phyloP scores from a whole-genome alignment of 1,284 basidiomycete genomes.

The Hemileia vastatrix region DNA sequence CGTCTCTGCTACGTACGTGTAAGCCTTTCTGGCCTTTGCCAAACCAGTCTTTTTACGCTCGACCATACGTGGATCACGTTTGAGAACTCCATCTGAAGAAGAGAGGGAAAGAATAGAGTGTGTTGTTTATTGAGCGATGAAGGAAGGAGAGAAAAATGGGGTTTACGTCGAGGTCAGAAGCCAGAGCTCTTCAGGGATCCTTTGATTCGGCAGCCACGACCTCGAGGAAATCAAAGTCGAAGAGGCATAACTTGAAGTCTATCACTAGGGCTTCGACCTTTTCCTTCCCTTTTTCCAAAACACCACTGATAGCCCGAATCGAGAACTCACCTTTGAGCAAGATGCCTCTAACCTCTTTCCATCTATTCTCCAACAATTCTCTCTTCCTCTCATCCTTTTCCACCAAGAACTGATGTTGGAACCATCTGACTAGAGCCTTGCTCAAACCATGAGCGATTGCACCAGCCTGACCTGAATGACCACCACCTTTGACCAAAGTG shows the following conservation, averaged over 20 bases:
- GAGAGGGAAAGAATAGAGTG: slow-evolving; percentile 17
- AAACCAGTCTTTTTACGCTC: slow-evolving; percentile 93
- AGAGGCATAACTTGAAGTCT: too few species aligned
- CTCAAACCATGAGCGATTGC: slow-evolving; percentile 76
- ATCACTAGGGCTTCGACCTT: too few species aligned
- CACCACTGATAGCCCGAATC: too few species aligned
- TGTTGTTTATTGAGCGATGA: background rate
- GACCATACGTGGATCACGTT: slow-evolving; percentile 90
- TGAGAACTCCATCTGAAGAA: slow-evolving; percentile 64
- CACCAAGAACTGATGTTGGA: too few species aligned
- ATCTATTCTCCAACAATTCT: slow-evolving; percentile 51
- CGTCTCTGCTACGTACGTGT: too few species aligned
- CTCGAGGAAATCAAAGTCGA: too few species aligned
- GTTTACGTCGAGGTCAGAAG: too few species aligned
- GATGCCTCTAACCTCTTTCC: slow-evolving; percentile 56
- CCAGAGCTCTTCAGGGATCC: too few species aligned
- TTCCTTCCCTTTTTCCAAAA: too few species aligned
- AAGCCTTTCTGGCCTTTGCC: slow-evolving; percentile 85
- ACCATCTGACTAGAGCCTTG: slow-evolving; percentile 60
- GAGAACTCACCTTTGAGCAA: slow-evolving; percentile 59
- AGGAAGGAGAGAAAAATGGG: background rate
- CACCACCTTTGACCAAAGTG: slow-evolving; percentile 75
- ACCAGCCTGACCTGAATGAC: slow-evolving; percentile 79
- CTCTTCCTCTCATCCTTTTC: slow-evolving; percentile 31
- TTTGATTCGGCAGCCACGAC: too few species aligned